phyloP scores from a whole-genome alignment of 129 eudicot species.

The Centella asiatica region DNA sequence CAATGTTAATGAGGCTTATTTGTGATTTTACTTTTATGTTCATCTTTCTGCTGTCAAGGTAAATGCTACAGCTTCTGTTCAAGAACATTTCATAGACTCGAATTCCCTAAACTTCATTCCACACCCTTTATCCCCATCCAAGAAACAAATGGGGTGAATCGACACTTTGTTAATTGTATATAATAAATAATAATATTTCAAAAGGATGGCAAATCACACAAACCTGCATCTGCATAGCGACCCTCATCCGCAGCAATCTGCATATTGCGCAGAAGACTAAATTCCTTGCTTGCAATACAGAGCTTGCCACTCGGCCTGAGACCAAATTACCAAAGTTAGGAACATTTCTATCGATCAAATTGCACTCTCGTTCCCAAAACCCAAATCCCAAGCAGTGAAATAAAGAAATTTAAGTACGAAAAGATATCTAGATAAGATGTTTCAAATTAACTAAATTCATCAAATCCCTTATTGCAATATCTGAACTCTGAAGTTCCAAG shows the following conservation, averaged over 20 bases:
- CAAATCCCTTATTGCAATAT: too few relatives aligned
- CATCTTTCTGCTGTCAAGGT: too few relatives aligned
- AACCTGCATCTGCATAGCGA: slow-evolving; percentile 92
- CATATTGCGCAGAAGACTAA: slow-evolving; percentile 81
- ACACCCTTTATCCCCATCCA: neutral
- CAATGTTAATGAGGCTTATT: too few relatives aligned
- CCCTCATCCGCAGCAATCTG: slow-evolving; percentile 78
- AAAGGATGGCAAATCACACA: neutral
- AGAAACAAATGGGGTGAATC: too few relatives aligned
- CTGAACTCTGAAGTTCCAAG: too few relatives aligned
- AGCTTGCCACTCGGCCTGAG: slow-evolving; percentile 79
- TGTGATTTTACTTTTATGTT: too few relatives aligned
- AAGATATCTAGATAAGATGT: too few relatives aligned
- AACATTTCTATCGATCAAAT: too few relatives aligned
- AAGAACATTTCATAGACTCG: neutral
- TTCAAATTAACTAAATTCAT: too few relatives aligned
- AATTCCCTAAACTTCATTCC: neutral
- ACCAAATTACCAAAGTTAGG: slow-evolving; percentile 2
- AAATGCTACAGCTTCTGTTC: neutral
- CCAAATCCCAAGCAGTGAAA: too few relatives aligned
- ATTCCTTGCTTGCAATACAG: slow-evolving; percentile 70
- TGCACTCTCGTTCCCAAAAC: neutral
- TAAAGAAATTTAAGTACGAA: neutral
- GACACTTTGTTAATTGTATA: too few relatives aligned
- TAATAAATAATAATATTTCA: neutral